Evolutionary conservation across 768 basidiomycete species (phyloP), one percentile per base, ranked within the genome.

Genomic region (Sarcodon aspratus): DNA sequence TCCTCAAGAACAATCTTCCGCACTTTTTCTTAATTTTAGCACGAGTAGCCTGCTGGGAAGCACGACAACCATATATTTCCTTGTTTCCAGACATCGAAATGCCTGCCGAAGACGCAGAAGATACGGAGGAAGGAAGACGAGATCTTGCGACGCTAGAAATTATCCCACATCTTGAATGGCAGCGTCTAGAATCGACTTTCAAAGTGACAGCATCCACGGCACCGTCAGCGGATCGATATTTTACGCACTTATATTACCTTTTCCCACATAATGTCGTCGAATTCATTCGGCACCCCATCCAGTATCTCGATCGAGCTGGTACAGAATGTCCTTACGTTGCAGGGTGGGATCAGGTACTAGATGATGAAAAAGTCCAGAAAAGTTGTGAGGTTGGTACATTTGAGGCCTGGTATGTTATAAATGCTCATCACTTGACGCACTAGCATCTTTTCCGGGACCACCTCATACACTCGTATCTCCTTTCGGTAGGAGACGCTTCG

Each of bases 241-340:
- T 92, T 66, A 82, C 82, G 2, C 74, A 74, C 42, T 69, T 96
- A 52, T 95, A 94, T 66, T 93, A 90, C 57, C 77, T 93, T 44
- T 96, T 89, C 68, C 93, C 93, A 1, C 86, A 82, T 65, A 96
- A 94, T 66, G 72, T 87, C 37, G 69, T 95, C 50, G 76, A 74
- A 48, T 96, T 96, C 63, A 64, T 93, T 47, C 78, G 80, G 46
- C 68, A 72, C 45, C 88, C 93, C 1, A 70, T 72, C 8, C 62
- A 65, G 35, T 92, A 90, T 55, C 65, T 96, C 13, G 63, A 61
- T 7, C 71, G 75, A 21, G 73, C 66, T 54, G 58, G 61, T 3
- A 64, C 76, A 34, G 64, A 73, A 44, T 75, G 76, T 45, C 78
- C 85, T 1, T 89, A 84, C 55, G 68, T 69, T n/a, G 70, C 80